Evolutionary conservation across 306 rosid species (phyloP), one percentile per base, ranked within the genome.

Genomic region (Alnus glutinosa): DNA sequence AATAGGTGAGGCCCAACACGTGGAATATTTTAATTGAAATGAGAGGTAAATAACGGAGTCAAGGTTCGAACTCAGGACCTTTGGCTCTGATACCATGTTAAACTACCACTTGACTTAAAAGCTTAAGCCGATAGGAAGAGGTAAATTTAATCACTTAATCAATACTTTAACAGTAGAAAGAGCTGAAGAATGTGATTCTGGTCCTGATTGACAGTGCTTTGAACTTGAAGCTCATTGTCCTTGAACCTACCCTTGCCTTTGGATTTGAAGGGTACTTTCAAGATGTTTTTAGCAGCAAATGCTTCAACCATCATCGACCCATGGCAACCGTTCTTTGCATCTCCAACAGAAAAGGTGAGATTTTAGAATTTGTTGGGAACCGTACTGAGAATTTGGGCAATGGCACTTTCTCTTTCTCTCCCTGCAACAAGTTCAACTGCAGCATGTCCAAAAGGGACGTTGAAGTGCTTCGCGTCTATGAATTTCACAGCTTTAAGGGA

Each of bases 251-350:
- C 99, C 77, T 90, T 90, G 11, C 98, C 98, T 82, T 85, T 78
- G 9, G 98, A 95, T 54, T 82, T 80, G 85, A 81, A 93, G 28
- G 98, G 97, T 28, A 86, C 98, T 77, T 95, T 95, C 9, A 95
- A 76, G 30, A 92, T 88, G 2, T 87, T 92, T 79, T 87, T 89
- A 0, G 85, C 98, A 9, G 97, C 99, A 66, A 95, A 95, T 42
- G 96, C 99, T 71, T 95, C 98, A 37, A 95, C 89, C 93, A 90
- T 76, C 99, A 93, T 96, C 2, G 97, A 88, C 70, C 99, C 99
- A 4, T 91, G 97, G 73, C 98, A 96, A 44, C 97, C 98, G 54
- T 96, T 96, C 81, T 76, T 93, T 16, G 96, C 97, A 5, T 96
- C 99, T 1, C 98, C 99, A 9, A 96, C 61, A 0, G 88, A 51